phyloP scores from a whole-genome alignment of 2,329 filamentous ascomycete genomes.

The Fusarium burgessii region DNA sequence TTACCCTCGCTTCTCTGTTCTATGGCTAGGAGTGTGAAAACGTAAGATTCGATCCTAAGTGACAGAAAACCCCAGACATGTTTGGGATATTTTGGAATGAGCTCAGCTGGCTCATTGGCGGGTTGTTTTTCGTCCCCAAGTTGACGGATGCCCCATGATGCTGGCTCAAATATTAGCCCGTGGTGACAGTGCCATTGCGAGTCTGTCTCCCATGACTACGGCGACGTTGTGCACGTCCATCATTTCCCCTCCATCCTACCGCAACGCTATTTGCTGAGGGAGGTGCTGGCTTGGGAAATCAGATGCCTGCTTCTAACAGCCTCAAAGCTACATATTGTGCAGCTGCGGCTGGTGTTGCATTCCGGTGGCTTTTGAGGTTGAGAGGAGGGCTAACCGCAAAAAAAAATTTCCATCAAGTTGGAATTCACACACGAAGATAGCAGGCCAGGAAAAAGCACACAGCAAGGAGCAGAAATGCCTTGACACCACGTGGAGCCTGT shows the following conservation, averaged over 20 bases:
- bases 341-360: constrained; percentile 9
- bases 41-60: neutral
- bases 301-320: neutral
- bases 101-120: neutral
- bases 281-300: neutral
- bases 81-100: neutral
- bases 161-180: neutral
- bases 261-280: neutral
- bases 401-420: constrained; percentile 8
- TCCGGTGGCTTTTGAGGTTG: constrained; percentile 15
- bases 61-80: neutral
- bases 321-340: constrained; percentile 1
- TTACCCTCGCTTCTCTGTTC: constrained; percentile 21
- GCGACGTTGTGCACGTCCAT: constrained; percentile 5
- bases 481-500: constrained; percentile 47
- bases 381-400: neutral
- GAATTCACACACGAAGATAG: neutral
- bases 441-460: constrained; percentile 10
- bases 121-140: neutral
- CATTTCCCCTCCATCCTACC: neutral
- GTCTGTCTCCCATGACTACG: constrained; percentile 2
- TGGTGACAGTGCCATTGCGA: neutral
- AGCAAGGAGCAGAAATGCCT: constrained; percentile 24
- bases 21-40: neutral
- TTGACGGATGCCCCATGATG: no score